Evolutionary conservation across 306 rosid species (phyloP).

Genomic region (Nissolia schottii): DNA sequence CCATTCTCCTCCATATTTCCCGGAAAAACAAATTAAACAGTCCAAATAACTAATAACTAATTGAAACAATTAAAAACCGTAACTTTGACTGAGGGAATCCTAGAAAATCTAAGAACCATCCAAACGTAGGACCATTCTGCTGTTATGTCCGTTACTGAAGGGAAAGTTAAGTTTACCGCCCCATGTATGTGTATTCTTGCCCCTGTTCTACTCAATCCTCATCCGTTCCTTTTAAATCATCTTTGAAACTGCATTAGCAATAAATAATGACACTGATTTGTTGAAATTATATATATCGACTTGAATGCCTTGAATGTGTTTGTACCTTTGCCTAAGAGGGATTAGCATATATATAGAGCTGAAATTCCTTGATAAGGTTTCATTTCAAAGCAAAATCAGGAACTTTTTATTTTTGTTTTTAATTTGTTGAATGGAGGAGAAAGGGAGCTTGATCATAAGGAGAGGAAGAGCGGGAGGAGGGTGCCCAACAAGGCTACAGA

Average conservation of each 20-base stretch:
- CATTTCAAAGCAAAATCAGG: neutral
- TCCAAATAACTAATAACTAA: neutral
- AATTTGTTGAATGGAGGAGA: constrained; percentile 28
- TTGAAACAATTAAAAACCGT: neutral
- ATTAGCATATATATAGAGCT: neutral
- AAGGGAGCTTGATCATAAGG: neutral
- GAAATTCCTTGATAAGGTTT: neutral
- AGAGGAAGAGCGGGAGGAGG: constrained; percentile 16
- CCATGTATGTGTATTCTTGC: constrained; percentile 4
- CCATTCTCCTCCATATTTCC: neutral
- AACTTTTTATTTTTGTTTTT: no score
- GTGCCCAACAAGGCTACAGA: constrained; percentile 57
- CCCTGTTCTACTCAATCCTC: neutral
- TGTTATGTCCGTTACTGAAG: constrained; percentile 14
- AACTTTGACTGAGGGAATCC: constrained; percentile 13
- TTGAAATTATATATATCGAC: neutral
- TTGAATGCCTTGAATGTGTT: neutral
- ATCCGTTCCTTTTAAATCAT: constrained; percentile 1
- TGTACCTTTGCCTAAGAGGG: neutral
- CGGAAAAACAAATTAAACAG: neutral
- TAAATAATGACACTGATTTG: neutral
- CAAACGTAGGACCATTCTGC: constrained; percentile 6
- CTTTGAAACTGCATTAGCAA: neutral
- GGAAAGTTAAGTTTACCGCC: neutral
- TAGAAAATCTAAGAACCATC: constrained; percentile 30